Conservation (phyloP, 164 flowering plant genomes). For the Umbilicus rupestris region DNA sequence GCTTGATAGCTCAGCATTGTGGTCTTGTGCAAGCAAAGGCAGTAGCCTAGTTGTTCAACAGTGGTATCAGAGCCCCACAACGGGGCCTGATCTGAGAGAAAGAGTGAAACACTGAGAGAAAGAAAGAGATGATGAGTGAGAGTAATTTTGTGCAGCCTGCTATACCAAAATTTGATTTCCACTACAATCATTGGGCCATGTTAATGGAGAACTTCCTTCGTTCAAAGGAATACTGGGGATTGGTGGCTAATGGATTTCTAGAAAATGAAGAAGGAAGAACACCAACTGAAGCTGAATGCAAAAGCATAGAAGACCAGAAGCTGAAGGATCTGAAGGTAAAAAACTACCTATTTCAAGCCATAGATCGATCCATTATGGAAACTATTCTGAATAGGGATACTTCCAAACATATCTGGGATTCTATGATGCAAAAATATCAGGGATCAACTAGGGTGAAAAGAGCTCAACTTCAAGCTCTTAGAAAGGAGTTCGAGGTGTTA, state of each 20-base stretch:
- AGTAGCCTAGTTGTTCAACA: too few species aligned
- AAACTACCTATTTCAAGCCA: background rate
- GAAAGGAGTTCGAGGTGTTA: background rate
- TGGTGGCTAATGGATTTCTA: background rate
- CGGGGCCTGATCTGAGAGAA: too few species aligned
- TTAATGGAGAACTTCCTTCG: background rate
- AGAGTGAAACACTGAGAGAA: background rate
- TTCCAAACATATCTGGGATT: background rate
- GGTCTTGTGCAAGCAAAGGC: too few species aligned
- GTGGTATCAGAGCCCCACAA: too few species aligned
- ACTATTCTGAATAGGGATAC: background rate
- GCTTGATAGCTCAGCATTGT: too few species aligned
- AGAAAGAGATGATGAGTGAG: background rate
- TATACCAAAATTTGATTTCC: background rate
- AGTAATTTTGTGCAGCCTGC: background rate
- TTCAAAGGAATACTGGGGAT: background rate
- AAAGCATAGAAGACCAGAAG: background rate
- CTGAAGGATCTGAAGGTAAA: background rate
- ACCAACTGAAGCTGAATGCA: background rate
- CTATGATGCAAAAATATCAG: background rate
- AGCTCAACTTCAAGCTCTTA: background rate
- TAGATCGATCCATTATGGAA: background rate
- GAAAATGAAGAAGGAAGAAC: background rate
- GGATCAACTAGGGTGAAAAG: background rate
- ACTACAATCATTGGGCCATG: background rate